phyloP scores from a whole-genome alignment of 202 grass and related monocot genomes.

The Carex sylvatica region DNA sequence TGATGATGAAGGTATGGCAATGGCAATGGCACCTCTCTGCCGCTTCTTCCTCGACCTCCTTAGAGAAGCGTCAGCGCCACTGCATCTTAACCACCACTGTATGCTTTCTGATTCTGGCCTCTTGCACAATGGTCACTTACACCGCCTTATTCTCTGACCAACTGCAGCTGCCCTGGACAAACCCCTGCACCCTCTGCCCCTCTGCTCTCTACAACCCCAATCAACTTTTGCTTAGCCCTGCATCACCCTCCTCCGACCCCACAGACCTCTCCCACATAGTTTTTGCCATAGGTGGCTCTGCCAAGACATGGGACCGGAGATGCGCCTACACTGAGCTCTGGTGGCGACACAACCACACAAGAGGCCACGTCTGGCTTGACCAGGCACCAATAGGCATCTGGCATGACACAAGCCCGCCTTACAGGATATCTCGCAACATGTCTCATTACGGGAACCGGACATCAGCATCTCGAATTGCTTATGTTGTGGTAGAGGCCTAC shows the following conservation, averaged over 20 bases:
- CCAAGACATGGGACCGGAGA: constrained; percentile 29
- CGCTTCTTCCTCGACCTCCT: neutral
- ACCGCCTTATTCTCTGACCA: constrained; percentile 73
- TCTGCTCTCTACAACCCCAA: neutral
- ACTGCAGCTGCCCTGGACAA: constrained; percentile 39
- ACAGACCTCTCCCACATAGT: constrained; percentile 39
- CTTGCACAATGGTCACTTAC: constrained; percentile 53
- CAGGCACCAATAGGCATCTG: constrained; percentile 13
- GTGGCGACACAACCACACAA: constrained; percentile 31
- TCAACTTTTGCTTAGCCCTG: constrained; percentile 24
- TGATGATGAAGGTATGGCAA: neutral
- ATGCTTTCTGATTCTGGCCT: neutral
- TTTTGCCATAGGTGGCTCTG: constrained; percentile 38
- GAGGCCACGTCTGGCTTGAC: constrained; percentile 47
- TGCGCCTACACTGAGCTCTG: constrained; percentile 36
- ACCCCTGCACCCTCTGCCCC: constrained; percentile 33
- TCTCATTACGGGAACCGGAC: constrained; percentile 28
- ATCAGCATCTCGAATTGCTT: constrained; percentile 33
- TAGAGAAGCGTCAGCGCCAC: neutral
- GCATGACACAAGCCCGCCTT: constrained; percentile 26
- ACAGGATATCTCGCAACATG: constrained; percentile 34
- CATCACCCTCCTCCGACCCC: neutral
- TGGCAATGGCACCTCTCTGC: neutral
- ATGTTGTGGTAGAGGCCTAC: constrained; percentile 33
- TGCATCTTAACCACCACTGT: neutral